Evolutionary conservation across 441 rosid genomes (phyloP), one percentile per base, ranked within the genome.

Genomic region (Euphorbia neoarborescens): DNA sequence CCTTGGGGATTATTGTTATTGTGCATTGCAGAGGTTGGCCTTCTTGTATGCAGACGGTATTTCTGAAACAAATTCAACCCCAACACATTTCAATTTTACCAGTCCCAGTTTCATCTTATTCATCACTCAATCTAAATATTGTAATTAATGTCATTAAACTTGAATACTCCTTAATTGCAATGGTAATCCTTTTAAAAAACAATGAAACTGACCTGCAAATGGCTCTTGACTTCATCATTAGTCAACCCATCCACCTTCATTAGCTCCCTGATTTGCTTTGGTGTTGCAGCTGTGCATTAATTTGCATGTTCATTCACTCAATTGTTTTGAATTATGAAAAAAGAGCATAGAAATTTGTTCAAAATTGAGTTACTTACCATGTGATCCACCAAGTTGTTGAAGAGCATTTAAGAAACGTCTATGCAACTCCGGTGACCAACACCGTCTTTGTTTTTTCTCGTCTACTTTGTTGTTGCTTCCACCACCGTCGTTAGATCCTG

Each of bases 211-310:
- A 91, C 99, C 99, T 94, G 97, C 77, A 94, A 85, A 88, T 94
- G 99, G 83, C 99, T 94, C 79, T 94, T 94, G 13, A 94, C 96
- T 91, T 94, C 97, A 76, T 91, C 97, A 34, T 91, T 94, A 11
- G 96, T 88, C 11, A 94, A 84, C 44, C 99, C 96, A 78, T 94
- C 99, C 35, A 91, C 96, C 77, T 91, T 91, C 99, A 94, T 94
- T 62, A 84, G 79, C 82, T 89, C 99, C 75, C 96, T 89, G 7
- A 91, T 91, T 79, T 90, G 97, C 81, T 94, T 94, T 0, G 98
- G 97, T 1, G 96, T 91, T 11, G 99, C 95, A 77, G 75, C 97
- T 94, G n/a, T n/a, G 86, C 73, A 76, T 74, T 11, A 42, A 42
- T 42, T 28, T 11, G 35, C 1, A 62, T 32, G 62, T 40, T 50